Conservation (phyloP, 345 rosid species). For the Pelargonium nanum region DNA sequence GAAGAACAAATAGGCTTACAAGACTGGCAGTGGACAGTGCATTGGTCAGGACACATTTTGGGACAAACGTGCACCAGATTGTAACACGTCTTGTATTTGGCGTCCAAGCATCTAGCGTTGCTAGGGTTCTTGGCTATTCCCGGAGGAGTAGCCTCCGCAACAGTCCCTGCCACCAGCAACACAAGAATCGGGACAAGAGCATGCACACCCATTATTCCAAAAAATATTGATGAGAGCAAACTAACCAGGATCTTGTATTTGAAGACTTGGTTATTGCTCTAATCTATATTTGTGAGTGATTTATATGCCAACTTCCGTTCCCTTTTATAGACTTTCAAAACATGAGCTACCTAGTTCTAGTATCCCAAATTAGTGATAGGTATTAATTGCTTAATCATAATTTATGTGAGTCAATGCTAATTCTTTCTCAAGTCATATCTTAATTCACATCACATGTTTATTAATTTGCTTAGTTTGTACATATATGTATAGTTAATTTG, state of each 20-base stretch:
- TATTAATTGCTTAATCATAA: too few species aligned
- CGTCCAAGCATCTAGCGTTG: neutral
- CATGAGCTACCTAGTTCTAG: too few species aligned
- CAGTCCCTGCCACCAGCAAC: neutral
- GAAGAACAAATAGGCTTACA: too few species aligned
- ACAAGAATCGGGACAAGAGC: neutral
- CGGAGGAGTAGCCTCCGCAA: neutral
- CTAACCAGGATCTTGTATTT: too few species aligned
- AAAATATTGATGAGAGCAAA: too few species aligned
- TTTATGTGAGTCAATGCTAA: too few species aligned
- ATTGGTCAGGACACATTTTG: neutral
- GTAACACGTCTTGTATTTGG: neutral
- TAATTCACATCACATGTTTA: too few species aligned
- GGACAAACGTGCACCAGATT: slow-evolving; percentile 5
- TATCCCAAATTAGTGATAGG: too few species aligned
- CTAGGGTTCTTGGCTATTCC: neutral
- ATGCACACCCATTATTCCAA: neutral
- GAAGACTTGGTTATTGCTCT: too few species aligned
- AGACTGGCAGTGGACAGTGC: neutral
- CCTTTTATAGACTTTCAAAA: neutral
- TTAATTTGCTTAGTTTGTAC: too few species aligned
- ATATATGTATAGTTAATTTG: too few species aligned
- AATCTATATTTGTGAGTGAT: neutral
- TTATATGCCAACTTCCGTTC: neutral
- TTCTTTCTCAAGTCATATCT: too few species aligned